Evolutionary conservation across 2,329 filamentous ascomycete genomes (phyloP), one percentile per base, ranked within the genome.

Genomic region (Trichoderma endophyticum): DNA sequence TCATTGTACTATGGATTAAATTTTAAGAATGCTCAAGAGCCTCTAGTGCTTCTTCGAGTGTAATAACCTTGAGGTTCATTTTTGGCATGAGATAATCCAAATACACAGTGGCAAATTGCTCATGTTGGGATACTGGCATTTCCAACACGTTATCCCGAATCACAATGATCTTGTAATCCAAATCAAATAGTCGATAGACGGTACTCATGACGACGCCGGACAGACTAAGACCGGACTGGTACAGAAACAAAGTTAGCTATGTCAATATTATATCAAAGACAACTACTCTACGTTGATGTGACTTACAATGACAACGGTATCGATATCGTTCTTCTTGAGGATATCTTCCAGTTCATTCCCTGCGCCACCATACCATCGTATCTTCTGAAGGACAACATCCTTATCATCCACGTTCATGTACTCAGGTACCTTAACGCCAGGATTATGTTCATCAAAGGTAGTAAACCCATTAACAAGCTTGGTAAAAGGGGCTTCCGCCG

Each of bases 141-240:
- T 75, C 74, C 56, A 82, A 8, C 32, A 82, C 79, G 67, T 80
- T 82, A 39, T 81, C 79, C 34, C 74, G 74, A 34, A 82, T 81
- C 28, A 83, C 81, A 75, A 79, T 84, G 65, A 85, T 78, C 12
- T 82, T 80, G 70, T 82, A 84, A 70, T 84, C 81, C 43, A 84
- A 71, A 74, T 85, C 82, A 63, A 84, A 84, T 15, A 85, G 72
- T 18, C 79, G 78, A 72, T 85, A 84, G 3, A 81, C 77, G 2
- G 83, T 84, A 57, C 77, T 80, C 77, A 85, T 77, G 6, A 85
- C 79, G 1, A 84, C 83, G 0, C 82, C 83, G 2, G 80, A 81
- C 18, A 84, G 81, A 36, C 78, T 78, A 28, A 85, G 71, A 0
- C 83, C 84, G 12, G 80, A 83, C 78, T 82, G 12, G 36, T 24